Base-by-base conservation (phyloP, 805 yeast species). In the Starmerella geochares region DNA sequence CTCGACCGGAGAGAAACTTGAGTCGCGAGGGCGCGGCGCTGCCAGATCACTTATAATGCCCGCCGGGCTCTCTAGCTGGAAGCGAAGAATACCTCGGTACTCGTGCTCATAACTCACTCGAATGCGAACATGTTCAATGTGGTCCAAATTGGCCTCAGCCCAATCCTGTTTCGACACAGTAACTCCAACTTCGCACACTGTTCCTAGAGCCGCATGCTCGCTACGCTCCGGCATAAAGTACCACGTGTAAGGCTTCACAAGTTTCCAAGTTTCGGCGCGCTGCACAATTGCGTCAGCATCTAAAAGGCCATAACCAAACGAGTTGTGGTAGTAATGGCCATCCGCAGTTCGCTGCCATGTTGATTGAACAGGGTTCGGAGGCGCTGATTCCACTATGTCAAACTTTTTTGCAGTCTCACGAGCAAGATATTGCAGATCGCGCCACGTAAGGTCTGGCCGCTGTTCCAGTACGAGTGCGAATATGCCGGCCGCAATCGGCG, bases 401-500 rank as follows among this genome's bases (percentile, higher is more conserved):
- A 92, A 72, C 28, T 81, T 81, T 17, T 76, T 75, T 0, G 95
- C 80, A 23, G 85, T 74, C 46, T 79, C 66, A 14, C 90, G 79
- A 2, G 85, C 76, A 19, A 92, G 71, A 60, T 88, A 86, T 67
- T 92, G 98, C 49, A 88, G 73, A 63, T 92, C 98, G 63, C 98
- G 76, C 98, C 98, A 92, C 0, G 96, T 84, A 49, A 92, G 74
- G 4, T 81, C 74, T 1, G 96, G 95, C 56, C 94, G 83, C 3
- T 82, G 87, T 58, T 81, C 80, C 46, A 92, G 70, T 2, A 85
- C 85, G 47, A 92, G 70, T 0, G 96, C 77, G 63, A 84, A 86
- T 1, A 92, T 75, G n/a, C 97, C 98, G 0, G 97, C 96, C 0
- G 96, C 97, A 50, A 92, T 72, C 0, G 98, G 98, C 0, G 98